Base-by-base conservation (phyloP, 2,329 filamentous ascomycete genomes). In the Celoporthe dispersa region DNA sequence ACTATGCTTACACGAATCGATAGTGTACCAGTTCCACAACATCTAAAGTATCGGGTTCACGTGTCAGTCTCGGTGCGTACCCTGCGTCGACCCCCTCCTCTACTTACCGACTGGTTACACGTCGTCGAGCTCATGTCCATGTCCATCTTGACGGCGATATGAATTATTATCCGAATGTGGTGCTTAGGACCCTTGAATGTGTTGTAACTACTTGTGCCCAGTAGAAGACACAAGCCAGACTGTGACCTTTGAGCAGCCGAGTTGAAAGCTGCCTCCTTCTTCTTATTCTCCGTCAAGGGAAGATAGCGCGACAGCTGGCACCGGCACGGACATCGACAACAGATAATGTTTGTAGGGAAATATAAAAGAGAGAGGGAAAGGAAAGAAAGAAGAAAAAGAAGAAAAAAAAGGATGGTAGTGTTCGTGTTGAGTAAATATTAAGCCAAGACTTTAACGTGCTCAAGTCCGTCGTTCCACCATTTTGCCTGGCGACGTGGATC, bases 1-100 rank as follows among this genome's bases (percentile, higher is more conserved):
- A 28, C 7, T 28, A 22, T 51, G 12, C 65, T 67, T n/a, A 67
- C 70, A 72, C 7, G 70, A 70, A 53, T 72, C 70, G 44, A 72
- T 71, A 37, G 70, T 72, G 66, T 72, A 62, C 70, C 70, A 72
- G 63, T 72, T 72, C 70, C 70, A 72, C 39, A 71, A 25, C 70
- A 72, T 72, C 70, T 72, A n/a, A n/a, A n/a, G n/a, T n/a, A 57
- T 37, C 22, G 22, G 44, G 4, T 12, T 2, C 28, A 6, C 3
- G 4, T 59, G 35, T 67, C 22, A 60, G 60, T 33, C n/a, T 41
- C 22, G 19, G n/a, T 37, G n/a, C 5, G 41, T 6, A 1, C 1
- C 2, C 28, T 25, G 8, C 9, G 6, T 1, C 11, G 12, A 31
- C 22, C 41, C n/a, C 8, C 2, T 31, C 64, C 31, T 25, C 64